Percentiles rank a stretch among this genome's conserved stretches.
Evolutionary conservation across 371 early-diverging fungal species (phyloP).

Genomic region (Saksenaea oblongispora): DNA sequence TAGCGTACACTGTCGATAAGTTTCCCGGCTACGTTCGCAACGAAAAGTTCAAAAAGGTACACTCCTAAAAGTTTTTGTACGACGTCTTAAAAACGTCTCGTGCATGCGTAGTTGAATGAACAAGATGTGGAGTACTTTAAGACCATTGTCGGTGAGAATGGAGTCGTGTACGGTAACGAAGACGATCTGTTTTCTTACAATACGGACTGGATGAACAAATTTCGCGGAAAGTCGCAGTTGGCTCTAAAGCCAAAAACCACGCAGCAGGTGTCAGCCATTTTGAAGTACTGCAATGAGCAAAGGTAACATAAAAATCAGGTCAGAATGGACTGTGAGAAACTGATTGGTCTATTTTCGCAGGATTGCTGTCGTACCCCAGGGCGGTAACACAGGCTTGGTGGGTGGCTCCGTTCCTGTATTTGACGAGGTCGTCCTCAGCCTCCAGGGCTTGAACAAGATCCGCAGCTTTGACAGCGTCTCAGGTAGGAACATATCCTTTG

Average conservation of each 20-base stretch:
- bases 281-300: conserved; percentile 87
- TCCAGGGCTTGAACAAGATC: conserved; percentile 79
- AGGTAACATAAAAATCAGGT: conserved; percentile 33
- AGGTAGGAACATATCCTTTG: conserved; percentile 37
- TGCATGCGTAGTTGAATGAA: conserved; percentile 15
- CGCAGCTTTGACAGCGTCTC: conserved; percentile 84
- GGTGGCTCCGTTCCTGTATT: conserved; percentile 94
- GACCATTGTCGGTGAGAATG: conserved; percentile 55
- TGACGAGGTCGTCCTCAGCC: conserved; percentile 89
- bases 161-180: conserved; percentile 47
- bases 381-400: conserved; percentile 94
- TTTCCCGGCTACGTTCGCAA: conserved; percentile 56
- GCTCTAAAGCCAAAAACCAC: conserved; percentile 89
- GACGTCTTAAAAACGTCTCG: not conserved
- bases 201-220: conserved; percentile 93
- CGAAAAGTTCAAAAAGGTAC: conserved; percentile 58
- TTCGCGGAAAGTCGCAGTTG: conserved; percentile 79
- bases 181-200: conserved; percentile 71
- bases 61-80: not conserved
- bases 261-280: conserved; percentile 80
- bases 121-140: conserved; percentile 63
- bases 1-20: conserved; percentile 47
- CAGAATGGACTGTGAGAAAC: not conserved
- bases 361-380: conserved; percentile 95
- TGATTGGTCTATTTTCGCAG: conserved; percentile 20